Base-by-base conservation (phyloP, 495 filamentous ascomycete species). In the Aspergillus wentii region DNA sequence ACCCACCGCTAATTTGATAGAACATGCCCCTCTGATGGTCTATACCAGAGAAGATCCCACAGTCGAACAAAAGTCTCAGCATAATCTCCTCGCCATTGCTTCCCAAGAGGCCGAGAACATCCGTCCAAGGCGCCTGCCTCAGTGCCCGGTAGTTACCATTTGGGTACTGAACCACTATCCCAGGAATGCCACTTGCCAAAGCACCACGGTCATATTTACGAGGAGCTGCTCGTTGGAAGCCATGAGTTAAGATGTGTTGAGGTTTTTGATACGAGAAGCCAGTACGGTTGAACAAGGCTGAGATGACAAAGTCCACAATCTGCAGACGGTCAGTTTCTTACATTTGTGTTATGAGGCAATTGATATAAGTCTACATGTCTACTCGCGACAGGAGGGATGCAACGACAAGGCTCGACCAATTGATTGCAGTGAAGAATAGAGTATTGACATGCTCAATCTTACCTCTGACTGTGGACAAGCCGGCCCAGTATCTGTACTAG, bases 241-340 rank as follows among this genome's bases (percentile, higher is more conserved):
- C 89, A 69, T 89, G 78, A 43, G 83, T 85, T 8, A 95, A 71
- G 4, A 94, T 48, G 62, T 95, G 87, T 30, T 78, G 70, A 0
- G 80, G 79, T 54, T 69, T 76, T n/a, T 66, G 57, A 25, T 56
- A 58, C 1, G 62, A 33, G 23, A 59, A 59, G 33, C 72, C 43
- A 30, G 52, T 61, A 33, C 70, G 72, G 11, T 74, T 77, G 61
- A 95, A 94, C 2, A 95, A 61, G 2, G 74, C 66, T 66, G 76
- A 83, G 19, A 96, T 80, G 8, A 80, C 81, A 52, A 87, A 94
- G 60, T 95, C 85, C 34, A 96, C 75, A 44, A 94, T 74, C 86
- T 97, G 46, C 25, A n/a, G n/a, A n/a, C n/a, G n/a, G n/a, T n/a
- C n/a, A n/a, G n/a, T n/a, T n/a, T n/a, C n/a, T n/a, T n/a, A n/a